Conservation (phyloP, 345 rosid species). For the Anastatica hierochuntica region DNA sequence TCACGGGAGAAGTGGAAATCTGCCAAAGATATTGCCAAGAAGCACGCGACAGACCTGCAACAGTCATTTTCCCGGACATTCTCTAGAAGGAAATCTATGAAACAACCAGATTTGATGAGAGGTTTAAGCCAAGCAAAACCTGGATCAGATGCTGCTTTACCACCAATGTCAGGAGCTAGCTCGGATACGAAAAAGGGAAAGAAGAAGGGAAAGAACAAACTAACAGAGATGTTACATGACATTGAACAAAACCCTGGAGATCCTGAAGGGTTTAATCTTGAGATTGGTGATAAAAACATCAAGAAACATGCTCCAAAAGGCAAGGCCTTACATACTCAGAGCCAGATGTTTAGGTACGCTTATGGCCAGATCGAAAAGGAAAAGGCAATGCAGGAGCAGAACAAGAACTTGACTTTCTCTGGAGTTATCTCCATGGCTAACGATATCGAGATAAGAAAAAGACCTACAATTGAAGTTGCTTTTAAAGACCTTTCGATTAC, state of each 20-base stretch:
- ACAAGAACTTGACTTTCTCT: conserved; percentile 77
- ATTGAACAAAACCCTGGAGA: conserved; percentile 70
- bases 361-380: conserved; percentile 91
- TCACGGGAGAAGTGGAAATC: conserved; percentile 83
- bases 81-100: conserved; percentile 55
- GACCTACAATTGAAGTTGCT: conserved; percentile 68
- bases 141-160: conserved; percentile 52
- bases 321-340: conserved; percentile 73
- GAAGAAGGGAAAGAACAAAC: conserved; percentile 56
- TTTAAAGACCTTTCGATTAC: conserved; percentile 82
- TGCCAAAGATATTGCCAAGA: conserved; percentile 84
- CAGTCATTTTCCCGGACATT: conserved; percentile 75
- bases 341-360: conserved; percentile 94
- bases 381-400: conserved; percentile 80
- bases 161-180: conserved; percentile 30
- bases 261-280: conserved; percentile 58
- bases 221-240: conserved; percentile 67
- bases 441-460: conserved; percentile 58
- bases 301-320: conserved; percentile 73
- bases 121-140: conserved; percentile 49
- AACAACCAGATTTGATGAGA: conserved; percentile 36
- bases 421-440: conserved; percentile 80
- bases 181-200: conserved; percentile 41
- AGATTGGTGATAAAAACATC: conserved; percentile 65
- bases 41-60: conserved; percentile 57